Conservation (phyloP, 306 rosid genomes). For the Castanea mollissima region DNA sequence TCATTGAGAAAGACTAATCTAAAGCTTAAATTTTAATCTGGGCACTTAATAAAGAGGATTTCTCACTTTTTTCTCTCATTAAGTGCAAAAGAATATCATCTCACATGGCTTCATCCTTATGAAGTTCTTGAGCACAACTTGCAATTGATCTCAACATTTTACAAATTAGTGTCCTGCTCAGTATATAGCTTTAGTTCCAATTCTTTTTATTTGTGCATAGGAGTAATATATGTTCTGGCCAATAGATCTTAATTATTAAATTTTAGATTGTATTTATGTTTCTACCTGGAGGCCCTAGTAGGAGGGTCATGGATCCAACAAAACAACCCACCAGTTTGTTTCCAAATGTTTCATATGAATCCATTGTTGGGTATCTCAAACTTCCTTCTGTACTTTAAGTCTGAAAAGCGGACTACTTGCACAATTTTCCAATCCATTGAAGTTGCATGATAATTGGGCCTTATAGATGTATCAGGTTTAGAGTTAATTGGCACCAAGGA, state of each 20-base stretch:
- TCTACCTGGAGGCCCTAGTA: neutral
- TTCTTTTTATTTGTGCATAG: too few species aligned
- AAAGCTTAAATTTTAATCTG: too few species aligned
- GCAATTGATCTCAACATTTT: too few species aligned
- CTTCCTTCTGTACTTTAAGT: neutral
- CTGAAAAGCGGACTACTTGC: conserved; percentile 4
- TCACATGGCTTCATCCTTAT: too few species aligned
- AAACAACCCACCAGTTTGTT: neutral
- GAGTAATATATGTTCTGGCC: neutral
- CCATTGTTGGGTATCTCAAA: neutral
- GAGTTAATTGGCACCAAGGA: neutral
- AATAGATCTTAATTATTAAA: neutral
- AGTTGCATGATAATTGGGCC: neutral
- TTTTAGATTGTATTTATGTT: neutral
- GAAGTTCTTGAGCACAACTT: too few species aligned
- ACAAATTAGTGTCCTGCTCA: too few species aligned
- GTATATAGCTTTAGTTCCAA: too few species aligned
- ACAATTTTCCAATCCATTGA: neutral
- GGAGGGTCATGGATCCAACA: conserved; percentile 6
- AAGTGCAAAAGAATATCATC: too few species aligned
- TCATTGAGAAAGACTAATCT: too few species aligned
- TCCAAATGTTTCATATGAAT: conserved; percentile 7
- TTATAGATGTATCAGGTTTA: neutral
- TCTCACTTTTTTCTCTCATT: too few species aligned
- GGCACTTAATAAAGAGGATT: too few species aligned